These are phyloP conservation scores for Aspergillus novofumigatus DNA, from an alignment of 2,329 filamentous ascomycete genomes.

Conservation along the genomic window DNA sequence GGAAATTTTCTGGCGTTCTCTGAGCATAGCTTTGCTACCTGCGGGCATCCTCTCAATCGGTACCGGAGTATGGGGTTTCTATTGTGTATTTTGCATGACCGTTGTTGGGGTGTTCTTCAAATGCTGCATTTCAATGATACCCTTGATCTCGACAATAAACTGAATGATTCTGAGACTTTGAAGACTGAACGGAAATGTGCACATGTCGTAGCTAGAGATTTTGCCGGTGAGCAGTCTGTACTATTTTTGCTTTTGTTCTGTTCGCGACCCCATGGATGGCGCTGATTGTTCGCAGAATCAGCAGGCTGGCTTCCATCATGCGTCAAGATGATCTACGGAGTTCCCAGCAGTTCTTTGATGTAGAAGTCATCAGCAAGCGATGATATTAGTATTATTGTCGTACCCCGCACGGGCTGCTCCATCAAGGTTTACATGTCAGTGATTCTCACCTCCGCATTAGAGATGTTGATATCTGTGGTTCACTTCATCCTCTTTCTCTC, in stretches of 20 bases:
- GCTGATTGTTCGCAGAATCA: background rate
- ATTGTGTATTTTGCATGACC: background rate
- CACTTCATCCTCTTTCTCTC: too few relatives aligned
- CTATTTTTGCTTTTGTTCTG: background rate
- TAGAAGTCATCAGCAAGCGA: background rate
- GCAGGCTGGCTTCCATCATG: background rate
- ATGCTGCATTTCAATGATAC: conserved; percentile 20
- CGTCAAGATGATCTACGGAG: background rate
- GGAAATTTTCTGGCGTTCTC: conserved; percentile 57
- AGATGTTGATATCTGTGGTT: background rate
- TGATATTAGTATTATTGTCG: background rate
- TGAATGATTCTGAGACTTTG: background rate
- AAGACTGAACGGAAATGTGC: background rate
- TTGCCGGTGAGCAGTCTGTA: background rate
- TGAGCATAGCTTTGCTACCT: background rate
- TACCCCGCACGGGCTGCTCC: background rate
- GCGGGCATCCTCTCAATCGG: background rate
- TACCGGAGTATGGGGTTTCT: background rate
- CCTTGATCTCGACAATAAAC: conserved; percentile 11
- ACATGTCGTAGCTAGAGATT: background rate
- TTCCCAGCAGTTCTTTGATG: background rate
- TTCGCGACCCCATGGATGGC: background rate
- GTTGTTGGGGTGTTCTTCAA: conserved; percentile 1
- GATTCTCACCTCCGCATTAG: background rate
- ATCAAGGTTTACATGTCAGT: background rate